Conservation (phyloP, 1,139 yeast species). For the Yamadazyma spencermartinsiae region DNA sequence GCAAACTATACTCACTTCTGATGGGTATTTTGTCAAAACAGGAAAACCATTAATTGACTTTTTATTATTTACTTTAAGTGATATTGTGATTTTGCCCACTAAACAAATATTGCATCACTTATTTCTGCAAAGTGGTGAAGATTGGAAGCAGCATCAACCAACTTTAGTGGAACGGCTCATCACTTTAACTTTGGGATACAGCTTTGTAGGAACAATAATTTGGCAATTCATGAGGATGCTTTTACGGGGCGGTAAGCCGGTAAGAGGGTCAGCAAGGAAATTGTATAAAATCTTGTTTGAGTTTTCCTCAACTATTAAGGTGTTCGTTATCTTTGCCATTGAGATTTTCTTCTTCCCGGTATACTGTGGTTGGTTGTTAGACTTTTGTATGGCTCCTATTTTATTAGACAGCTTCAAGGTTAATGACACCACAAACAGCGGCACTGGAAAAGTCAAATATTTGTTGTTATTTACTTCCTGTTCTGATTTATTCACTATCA, state of each 20-base stretch:
- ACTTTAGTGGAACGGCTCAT: constrained; percentile 35
- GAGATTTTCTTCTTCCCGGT: constrained; percentile 86
- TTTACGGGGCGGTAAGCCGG: constrained; percentile 40
- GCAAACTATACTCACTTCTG: not conserved
- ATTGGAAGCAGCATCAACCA: constrained; percentile 16
- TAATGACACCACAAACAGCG: not conserved
- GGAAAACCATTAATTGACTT: constrained; percentile 16
- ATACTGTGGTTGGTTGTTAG: constrained; percentile 79
- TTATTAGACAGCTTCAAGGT: constrained; percentile 24
- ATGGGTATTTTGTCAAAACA: constrained; percentile 7
- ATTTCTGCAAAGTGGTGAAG: constrained; percentile 12
- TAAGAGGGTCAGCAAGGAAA: constrained; percentile 49
- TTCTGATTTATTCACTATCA: constrained; percentile 21
- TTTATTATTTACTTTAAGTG: constrained; percentile 9
- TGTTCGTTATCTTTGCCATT: constrained; percentile 68
- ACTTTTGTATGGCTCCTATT: constrained; percentile 65
- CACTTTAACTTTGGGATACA: constrained; percentile 39
- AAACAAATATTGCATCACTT: constrained; percentile 19
- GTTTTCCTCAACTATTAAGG: constrained; percentile 60
- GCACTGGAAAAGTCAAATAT: constrained; percentile 9
- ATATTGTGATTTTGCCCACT: constrained; percentile 21
- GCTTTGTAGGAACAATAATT: constrained; percentile 28
- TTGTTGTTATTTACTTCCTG: constrained; percentile 27
- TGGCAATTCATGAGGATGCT: constrained; percentile 35
- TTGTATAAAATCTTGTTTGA: constrained; percentile 56